Evolutionary conservation across 2,329 filamentous ascomycete species (phyloP), one percentile per base, ranked within the genome.

Genomic region (Fulvia fulva): DNA sequence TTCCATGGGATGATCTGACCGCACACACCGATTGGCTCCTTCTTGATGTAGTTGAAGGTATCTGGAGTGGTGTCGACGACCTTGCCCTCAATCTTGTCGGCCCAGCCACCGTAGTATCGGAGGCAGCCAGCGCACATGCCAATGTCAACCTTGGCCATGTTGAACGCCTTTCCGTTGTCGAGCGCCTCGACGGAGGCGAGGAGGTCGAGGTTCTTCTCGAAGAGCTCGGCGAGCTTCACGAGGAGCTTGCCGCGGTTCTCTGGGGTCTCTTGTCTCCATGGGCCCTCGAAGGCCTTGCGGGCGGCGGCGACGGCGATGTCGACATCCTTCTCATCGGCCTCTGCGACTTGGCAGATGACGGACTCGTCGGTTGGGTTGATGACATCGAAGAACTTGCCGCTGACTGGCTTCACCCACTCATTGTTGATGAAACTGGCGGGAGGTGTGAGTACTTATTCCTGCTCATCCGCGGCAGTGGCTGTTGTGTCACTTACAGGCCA

Each of bases 301-400:
- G 92, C 92, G 54, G 91, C 91, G 58, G 83, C 80, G 64, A 97
- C 92, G 63, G 92, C 92, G 60, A 91, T 78, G 75, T 86, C 83
- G 73, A 85, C 80, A 79, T 94, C 90, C 81, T 95, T 91, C 81
- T 95, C 91, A 65, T 87, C 89, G 72, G 87, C 92, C 79, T 96
- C 91, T 73, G 85, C 80, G 68, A 96, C 89, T 56, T 86, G 87
- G 81, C 81, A 84, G 80, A 96, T 95, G 71, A 90, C 85, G 76
- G 91, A 86, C 77, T 96, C 92, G 65, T 85, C 90, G 64, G 87
- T 72, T 60, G 91, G 91, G 83, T 96, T 96, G 82, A 94, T 87
- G 75, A 91, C 89, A 78, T 96, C 91, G 72, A 96, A 94, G 67
- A 87, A 91, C 83, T 90, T 88, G 79, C 91, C 91, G 69, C 96